Percentiles rank a stretch among this genome's conserved stretches.
Conservation (phyloP, 2,329 filamentous ascomycete species). For the Aaosphaeria pasadenensis region DNA sequence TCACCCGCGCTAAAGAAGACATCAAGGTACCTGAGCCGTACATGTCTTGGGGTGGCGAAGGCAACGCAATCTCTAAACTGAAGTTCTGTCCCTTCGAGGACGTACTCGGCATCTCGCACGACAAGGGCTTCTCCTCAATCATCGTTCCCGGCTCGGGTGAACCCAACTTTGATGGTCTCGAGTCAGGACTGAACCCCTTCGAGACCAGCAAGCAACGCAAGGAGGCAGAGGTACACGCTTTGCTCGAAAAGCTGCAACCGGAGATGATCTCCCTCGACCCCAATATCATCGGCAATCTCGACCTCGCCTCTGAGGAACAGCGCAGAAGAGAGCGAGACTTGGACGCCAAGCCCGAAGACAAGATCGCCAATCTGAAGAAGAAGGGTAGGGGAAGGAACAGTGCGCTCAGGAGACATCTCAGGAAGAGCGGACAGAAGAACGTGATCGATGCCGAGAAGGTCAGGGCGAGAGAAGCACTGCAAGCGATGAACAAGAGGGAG, state of each 20-base stretch:
- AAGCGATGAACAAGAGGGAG: slow-evolving; percentile 64
- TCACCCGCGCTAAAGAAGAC: slow-evolving; percentile 64
- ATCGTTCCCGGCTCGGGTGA: slow-evolving; percentile 94
- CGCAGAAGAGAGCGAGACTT: slow-evolving; percentile 74
- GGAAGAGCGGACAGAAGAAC: slow-evolving; percentile 91
- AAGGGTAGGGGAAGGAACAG: slow-evolving; percentile 86
- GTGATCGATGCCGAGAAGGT: slow-evolving; percentile 94
- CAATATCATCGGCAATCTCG: slow-evolving; percentile 84
- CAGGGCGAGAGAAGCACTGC: slow-evolving; percentile 78
- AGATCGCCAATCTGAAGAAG: slow-evolving; percentile 64
- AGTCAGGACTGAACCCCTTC: slow-evolving; percentile 78
- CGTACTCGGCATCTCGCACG: slow-evolving; percentile 80
- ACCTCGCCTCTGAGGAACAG: slow-evolving; percentile 76
- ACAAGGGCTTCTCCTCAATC: slow-evolving; percentile 82
- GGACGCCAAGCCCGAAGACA: slow-evolving; percentile 64
- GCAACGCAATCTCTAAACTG: slow-evolving; percentile 74
- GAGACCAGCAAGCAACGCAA: slow-evolving; percentile 90
- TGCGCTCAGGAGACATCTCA: slow-evolving; percentile 78
- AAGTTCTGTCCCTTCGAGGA: slow-evolving; percentile 96
- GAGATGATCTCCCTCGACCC: slow-evolving; percentile 97
- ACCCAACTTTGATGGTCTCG: slow-evolving; percentile 90
- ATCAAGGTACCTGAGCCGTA: slow-evolving; percentile 80
- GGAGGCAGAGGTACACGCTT: slow-evolving; percentile 81
- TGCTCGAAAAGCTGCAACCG: slow-evolving; percentile 92
- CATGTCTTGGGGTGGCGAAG: slow-evolving; percentile 88